Percentiles rank a stretch among this genome's conserved stretches.
Conservation (phyloP, 2,329 filamentous ascomycete species). For the Cladosporium velox region DNA sequence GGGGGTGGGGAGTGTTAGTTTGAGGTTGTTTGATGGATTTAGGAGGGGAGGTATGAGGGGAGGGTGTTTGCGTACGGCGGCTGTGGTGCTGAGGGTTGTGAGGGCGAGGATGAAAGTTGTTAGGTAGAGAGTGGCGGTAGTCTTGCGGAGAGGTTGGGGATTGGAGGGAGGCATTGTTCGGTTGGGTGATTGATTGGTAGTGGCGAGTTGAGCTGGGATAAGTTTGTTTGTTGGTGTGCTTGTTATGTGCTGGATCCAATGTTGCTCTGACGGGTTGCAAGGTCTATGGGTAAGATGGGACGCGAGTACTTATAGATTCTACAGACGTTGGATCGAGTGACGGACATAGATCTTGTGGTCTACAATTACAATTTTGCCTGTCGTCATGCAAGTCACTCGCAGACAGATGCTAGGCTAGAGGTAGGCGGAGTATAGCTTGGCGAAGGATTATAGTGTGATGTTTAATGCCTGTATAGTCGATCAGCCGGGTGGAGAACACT, state of each 20-base stretch:
- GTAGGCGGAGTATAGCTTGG: not conserved
- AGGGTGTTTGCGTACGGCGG: not conserved
- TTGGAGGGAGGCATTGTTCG: not conserved
- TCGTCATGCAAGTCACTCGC: not conserved
- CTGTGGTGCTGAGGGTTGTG: not conserved
- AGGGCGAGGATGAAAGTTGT: not conserved
- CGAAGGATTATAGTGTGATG: not conserved
- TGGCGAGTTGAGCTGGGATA: not conserved
- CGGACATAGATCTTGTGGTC: not conserved
- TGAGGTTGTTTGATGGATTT: no score
- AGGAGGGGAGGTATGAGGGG: not conserved
- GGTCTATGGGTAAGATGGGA: not conserved
- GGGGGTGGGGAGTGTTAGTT: not conserved
- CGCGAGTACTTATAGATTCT: not conserved
- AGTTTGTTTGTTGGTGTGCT: no score
- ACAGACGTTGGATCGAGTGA: not conserved
- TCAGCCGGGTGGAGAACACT: not conserved
- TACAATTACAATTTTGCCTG: not conserved
- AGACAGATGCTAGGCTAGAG: not conserved
- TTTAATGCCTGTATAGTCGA: not conserved
- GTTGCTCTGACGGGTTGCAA: not conserved
- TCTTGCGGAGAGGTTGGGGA: not conserved
- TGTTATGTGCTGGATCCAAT: not conserved
- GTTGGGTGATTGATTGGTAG: not conserved
- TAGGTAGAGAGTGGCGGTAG: not conserved